These are phyloP conservation scores for Citrus unshiu DNA, from an alignment of 345 rosid genomes.

Conservation along the genomic window DNA sequence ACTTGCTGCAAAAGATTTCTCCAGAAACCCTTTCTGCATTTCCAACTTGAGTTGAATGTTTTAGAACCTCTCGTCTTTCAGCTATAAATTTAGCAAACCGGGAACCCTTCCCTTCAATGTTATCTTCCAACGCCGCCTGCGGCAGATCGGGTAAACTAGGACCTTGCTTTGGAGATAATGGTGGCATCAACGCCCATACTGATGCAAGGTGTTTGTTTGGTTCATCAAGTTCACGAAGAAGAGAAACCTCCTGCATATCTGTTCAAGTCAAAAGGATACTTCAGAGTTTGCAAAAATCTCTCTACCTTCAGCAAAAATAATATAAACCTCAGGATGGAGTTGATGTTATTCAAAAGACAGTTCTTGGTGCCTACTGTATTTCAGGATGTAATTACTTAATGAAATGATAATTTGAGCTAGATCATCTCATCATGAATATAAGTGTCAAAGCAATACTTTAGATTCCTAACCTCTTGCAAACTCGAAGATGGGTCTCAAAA, in stretches of 20 bases:
- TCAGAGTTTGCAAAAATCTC: neutral
- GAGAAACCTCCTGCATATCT: conserved; percentile 51
- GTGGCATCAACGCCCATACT: conserved; percentile 84
- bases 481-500: conserved; percentile 66
- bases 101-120: conserved; percentile 61
- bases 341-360: neutral
- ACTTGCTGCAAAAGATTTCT: conserved; percentile 46
- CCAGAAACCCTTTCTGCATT: conserved; percentile 28
- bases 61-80: conserved; percentile 45
- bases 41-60: conserved; percentile 24
- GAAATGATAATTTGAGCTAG: neutral
- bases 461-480: conserved; percentile 63
- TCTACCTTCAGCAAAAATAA: neutral
- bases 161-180: conserved; percentile 50
- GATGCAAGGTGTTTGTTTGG: conserved; percentile 61
- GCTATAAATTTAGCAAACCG: conserved; percentile 80
- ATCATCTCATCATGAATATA: conserved; percentile 1
- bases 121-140: conserved; percentile 35
- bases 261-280: conserved; percentile 13
- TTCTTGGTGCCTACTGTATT: no score
- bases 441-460: conserved; percentile 6
- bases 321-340: neutral
- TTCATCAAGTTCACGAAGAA: conserved; percentile 60
- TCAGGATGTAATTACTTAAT: neutral
- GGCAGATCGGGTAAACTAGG: conserved; percentile 44